These are phyloP conservation scores for Barbarea vulgaris DNA, from an alignment of 345 rosid genomes.

Conservation along the genomic window DNA sequence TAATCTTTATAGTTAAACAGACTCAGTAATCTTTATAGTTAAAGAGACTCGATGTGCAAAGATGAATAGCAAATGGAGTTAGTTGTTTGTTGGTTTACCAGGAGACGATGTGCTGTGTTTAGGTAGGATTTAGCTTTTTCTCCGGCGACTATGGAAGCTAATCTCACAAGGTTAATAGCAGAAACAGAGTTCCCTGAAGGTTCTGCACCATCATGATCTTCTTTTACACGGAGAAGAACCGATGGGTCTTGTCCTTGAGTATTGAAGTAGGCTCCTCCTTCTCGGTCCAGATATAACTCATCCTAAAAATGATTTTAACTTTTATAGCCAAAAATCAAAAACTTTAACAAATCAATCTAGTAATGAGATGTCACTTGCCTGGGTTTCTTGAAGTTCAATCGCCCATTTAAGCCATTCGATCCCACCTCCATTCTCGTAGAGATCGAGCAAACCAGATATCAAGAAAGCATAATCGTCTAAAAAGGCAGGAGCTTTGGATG, in stretches of 20 bases:
- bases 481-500: slow-evolving; percentile 93
- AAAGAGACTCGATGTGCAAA: background rate
- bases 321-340: background rate
- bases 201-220: slow-evolving; percentile 97
- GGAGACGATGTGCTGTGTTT: slow-evolving; percentile 69
- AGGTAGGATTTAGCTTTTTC: slow-evolving; percentile 57
- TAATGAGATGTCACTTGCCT: slow-evolving; percentile 49
- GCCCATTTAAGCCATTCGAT: slow-evolving; percentile 81
- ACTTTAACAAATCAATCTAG: background rate
- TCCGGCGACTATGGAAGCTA: slow-evolving; percentile 68
- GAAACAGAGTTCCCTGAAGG: slow-evolving; percentile 96
- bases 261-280: slow-evolving; percentile 91
- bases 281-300: slow-evolving; percentile 83
- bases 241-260: slow-evolving; percentile 90
- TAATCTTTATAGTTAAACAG: background rate
- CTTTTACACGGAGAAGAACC: slow-evolving; percentile 90
- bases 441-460: slow-evolving; percentile 79
- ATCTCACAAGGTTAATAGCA: slow-evolving; percentile 77
- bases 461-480: slow-evolving; percentile 94
- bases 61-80: background rate
- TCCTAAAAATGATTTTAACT: slow-evolving; percentile 49
- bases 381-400: slow-evolving; percentile 70
- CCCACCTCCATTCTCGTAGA: slow-evolving; percentile 76
- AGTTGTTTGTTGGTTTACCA: slow-evolving; percentile 49
- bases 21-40: background rate